Percentiles rank a stretch among this genome's conserved stretches.
phyloP scores from a whole-genome alignment of 345 rosid species.

The Citrus cavaleriei region DNA sequence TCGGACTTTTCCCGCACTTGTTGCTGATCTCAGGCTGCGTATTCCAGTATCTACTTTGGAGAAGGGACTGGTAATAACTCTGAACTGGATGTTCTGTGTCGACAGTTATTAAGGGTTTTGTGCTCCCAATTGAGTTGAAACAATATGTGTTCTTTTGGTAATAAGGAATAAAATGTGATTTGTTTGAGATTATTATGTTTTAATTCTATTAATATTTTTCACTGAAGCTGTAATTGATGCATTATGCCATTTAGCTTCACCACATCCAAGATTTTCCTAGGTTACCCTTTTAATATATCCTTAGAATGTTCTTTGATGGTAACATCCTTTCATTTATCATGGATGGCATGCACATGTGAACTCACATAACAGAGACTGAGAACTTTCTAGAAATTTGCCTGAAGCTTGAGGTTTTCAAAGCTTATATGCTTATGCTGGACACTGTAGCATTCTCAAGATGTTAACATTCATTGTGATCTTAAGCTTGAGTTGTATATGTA shows the following conservation, averaged over 20 bases:
- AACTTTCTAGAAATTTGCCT: background rate
- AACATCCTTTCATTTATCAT: background rate
- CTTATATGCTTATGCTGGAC: background rate
- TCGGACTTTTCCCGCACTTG: constrained; percentile 74
- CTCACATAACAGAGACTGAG: background rate
- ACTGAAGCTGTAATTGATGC: background rate
- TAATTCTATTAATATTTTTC: background rate
- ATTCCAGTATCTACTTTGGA: constrained; percentile 69
- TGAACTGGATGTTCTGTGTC: constrained; percentile 7
- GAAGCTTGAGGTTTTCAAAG: background rate
- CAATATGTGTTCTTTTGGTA: background rate
- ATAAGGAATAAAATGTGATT: background rate
- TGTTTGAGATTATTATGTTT: background rate
- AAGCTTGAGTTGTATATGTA: background rate
- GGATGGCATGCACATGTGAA: background rate
- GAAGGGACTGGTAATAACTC: constrained; percentile 60
- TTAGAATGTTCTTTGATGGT: background rate
- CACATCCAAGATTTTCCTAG: background rate
- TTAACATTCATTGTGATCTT: background rate
- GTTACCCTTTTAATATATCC: background rate
- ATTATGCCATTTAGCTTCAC: background rate
- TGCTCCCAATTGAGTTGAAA: background rate
- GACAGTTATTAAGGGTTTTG: background rate
- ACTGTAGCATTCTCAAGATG: background rate
- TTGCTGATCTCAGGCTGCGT: constrained; percentile 61